Evolutionary conservation across 2,329 filamentous ascomycete species (phyloP), one percentile per base, ranked within the genome.

Genomic region (Fusarium sp.): DNA sequence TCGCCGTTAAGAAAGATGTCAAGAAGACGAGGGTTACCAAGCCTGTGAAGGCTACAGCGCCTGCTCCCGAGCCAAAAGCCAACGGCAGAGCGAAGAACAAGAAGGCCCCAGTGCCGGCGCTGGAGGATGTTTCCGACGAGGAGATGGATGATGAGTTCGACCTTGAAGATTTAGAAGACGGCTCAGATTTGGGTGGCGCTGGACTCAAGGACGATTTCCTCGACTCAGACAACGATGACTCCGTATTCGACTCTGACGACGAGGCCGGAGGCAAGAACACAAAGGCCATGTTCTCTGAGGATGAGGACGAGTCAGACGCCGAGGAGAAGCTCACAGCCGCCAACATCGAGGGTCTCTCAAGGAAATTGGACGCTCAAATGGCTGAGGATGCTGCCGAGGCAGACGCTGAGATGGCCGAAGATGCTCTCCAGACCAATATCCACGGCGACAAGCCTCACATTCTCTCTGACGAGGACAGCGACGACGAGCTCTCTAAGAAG

Each of bases 321-420:
- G 93, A 97, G 81, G 94, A 98, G 81, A 91, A 91, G 78, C 86
- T 99, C 71, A 99, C 93, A 52, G 94, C 94, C 3, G 96, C 96
- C 67, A 99, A 99, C 80, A 98, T 99, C 68, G 96, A 92, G 74
- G 96, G 96, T 61, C 84, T 99, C 57, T 94, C 95, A 57, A 87
- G 90, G 73, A 95, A 94, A 79, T 82, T 99, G 59, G 95, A 99
- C 78, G 84, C 88, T 75, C 85, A 96, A 77, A 84, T 88, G 76
- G 92, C 92, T 43, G 86, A 91, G 63, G 93, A 97, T 68, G 93
- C 91, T 20, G 93, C 90, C 24, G 93, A 94, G 66, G 93, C 93
- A 24, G 89, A 94, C 73, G 92, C 91, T 33, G 96, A 99, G 79
- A 82, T 98, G 77, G 89, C 94, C 77, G 93, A 98, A 71, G 90